Evolutionary conservation across 1,284 basidiomycete genomes (phyloP), one percentile per base, ranked within the genome.

Genomic region (Heterobasidion occidentale): DNA sequence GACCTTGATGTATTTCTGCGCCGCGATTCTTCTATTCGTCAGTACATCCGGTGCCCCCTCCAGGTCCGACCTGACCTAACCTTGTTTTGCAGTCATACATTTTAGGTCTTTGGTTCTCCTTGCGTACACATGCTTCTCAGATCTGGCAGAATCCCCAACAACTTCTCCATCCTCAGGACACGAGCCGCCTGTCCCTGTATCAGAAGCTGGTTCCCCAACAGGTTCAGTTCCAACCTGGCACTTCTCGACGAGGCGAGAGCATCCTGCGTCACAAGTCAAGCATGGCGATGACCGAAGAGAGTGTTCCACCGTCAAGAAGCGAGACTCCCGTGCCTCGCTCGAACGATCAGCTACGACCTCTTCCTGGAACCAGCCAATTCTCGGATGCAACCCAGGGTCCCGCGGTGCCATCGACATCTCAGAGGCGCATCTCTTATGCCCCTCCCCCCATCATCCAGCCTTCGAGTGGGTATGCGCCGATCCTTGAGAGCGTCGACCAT

Each of bases 91-190:
- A 97, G 93, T 98, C 97, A 0, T 99, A 99, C 71, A 81, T 97
- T 49, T 86, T 99, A 58, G 97, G 97, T 38, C 77, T 99, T 0
- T 99, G 97, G 97, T 99, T 99, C 77, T 98, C 96, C 49, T 83
- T 99, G 17, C 89, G 94, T 49, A 99, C 97, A 0, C 97, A 99
- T 69, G 97, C 97, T 3, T 89, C 91, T 14, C 97, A 99, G 69
- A 99, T 99, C 64, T 99, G 97, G 97, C 95, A 99, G 69, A 98
- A 98, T 67, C 94, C 94, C 2, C 91, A 93, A 65, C 90, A 87
- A 59, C 76, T 94, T 12, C 77, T 94, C 62, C 85, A 91, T 38
- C 74, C 80, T 62, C 80, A 74, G 61, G 79, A 86, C 9, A 52
- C 58, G n/a, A 56, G 53, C 54, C 85, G 92, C 36, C 67, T 84